Evolutionary conservation across 371 early-diverging fungal genomes (phyloP), one percentile per base, ranked within the genome.

Genomic region (Capniomyces stellatus): DNA sequence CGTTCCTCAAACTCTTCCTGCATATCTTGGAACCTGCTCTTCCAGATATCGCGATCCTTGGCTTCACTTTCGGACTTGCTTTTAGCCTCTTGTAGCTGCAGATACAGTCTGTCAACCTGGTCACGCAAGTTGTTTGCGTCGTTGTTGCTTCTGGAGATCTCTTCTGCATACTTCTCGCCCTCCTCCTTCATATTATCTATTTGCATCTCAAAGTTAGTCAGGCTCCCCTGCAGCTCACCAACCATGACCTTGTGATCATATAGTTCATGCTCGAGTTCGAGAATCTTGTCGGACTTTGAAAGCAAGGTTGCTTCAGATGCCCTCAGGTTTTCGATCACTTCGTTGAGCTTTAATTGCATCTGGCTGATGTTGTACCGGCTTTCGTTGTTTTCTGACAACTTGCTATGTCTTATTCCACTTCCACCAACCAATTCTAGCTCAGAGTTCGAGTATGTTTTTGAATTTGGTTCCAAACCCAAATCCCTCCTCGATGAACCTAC

Each of bases 41-140:
- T 65, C 66, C 66, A 65, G 27, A 63, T 50, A 39, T 65, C 66
- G 25, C 66, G 60, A 47, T 65, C 66, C 31, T 62, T 58, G 27
- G 66, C 55, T 61, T 65, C 66, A 43, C 29, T 43, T 21, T 35
- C 54, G 25, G 55, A 52, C 49, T 56, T 55, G 8, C 31, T 46
- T 18, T 49, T 55, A 8, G 66, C 47, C 19, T 67, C 67, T n/a
- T 57, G 55, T n/a, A 66, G 64, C 55, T 60, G 57, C 23, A 29
- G 19, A 6, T 39, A 51, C 31, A 60, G 10, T n/a, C 30, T 46
- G 0, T 55, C 54, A 3, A 48, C 29, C 52, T 58, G 58, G 35
- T 55, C 63, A 1, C 23, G 35, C 21, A 56, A 10, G 12, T 23
- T 22, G 39, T 58, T 62, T n/a, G 60, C 21, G 43, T 67, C 67